A percentile compares a stretch with the other conserved stretches of the same genome.
These are phyloP conservation scores for Monascus ruber DNA, from an alignment of 2,329 filamentous ascomycete species.

Conservation along the genomic window DNA sequence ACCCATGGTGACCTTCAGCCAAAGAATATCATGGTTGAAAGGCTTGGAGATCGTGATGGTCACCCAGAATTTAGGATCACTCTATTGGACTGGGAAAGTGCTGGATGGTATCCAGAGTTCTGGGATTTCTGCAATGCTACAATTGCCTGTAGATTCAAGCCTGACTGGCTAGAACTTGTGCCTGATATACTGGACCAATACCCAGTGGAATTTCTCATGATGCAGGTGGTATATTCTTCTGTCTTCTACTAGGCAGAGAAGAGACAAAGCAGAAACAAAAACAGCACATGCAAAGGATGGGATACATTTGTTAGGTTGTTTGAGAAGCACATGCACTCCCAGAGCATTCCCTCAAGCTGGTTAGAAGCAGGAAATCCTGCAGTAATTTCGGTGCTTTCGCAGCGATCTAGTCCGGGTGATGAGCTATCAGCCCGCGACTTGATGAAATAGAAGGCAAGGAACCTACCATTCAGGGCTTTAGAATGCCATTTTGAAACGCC, in stretches of 20 bases:
- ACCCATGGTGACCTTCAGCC: constrained; percentile 9
- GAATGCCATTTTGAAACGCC: too few relatives aligned
- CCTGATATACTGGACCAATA: constrained; percentile 6
- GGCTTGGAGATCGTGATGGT: constrained; percentile 1
- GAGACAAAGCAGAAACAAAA: too few relatives aligned
- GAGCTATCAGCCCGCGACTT: too few relatives aligned
- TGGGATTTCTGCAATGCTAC: constrained; percentile 10
- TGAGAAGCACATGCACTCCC: too few relatives aligned
- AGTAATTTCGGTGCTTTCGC: too few relatives aligned
- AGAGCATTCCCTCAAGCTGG: too few relatives aligned
- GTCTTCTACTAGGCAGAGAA: constrained; percentile 4
- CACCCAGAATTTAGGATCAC: constrained; percentile 2
- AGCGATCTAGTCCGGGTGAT: too few relatives aligned
- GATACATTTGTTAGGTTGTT: too few relatives aligned
- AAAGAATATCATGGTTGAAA: constrained; percentile 9
- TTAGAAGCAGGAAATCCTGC: too few relatives aligned
- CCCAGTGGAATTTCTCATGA: constrained; percentile 5
- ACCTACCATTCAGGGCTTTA: too few relatives aligned
- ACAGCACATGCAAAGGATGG: too few relatives aligned
- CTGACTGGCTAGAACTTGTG: constrained; percentile 6
- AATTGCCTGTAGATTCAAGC: constrained; percentile 6
- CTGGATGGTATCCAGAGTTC: constrained; percentile 8
- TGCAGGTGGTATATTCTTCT: constrained; percentile 5
- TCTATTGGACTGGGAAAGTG: constrained; percentile 6
- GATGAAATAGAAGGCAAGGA: too few relatives aligned